A percentile compares a stretch with the other conserved stretches of the same genome.
phyloP scores from a whole-genome alignment of 805 yeast genomes.

The Saccharomyces mikatae region DNA sequence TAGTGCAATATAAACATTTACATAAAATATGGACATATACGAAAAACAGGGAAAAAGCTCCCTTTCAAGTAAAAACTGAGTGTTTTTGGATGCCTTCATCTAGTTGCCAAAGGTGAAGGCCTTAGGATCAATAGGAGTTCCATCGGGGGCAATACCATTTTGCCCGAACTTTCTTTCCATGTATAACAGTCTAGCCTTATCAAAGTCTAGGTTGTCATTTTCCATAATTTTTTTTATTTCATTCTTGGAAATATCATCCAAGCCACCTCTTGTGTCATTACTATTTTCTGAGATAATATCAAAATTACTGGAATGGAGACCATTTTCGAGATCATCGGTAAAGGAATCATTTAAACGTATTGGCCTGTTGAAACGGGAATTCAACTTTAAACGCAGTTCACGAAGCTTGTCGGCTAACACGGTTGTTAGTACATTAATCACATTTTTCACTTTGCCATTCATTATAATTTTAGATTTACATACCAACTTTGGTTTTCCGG shows the following conservation, averaged over 20 bases:
- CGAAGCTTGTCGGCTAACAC: slow-evolving; percentile 8
- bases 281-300: slow-evolving; percentile 41
- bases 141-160: slow-evolving; percentile 55
- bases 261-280: slow-evolving; percentile 53
- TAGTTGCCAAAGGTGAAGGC: slow-evolving; percentile 40
- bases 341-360: slow-evolving; percentile 28
- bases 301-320: slow-evolving; percentile 52
- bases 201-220: slow-evolving; percentile 44
- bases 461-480: not conserved
- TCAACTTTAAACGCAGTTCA: slow-evolving; percentile 13
- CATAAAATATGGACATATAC: not conserved
- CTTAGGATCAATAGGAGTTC: slow-evolving; percentile 60
- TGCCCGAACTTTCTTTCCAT: slow-evolving; percentile 38
- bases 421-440: not conserved
- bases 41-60: not conserved
- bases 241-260: slow-evolving; percentile 46
- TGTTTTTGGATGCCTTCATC: not conserved
- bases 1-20: slow-evolving; percentile 1
- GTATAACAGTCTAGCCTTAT: slow-evolving; percentile 56
- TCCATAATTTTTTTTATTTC: slow-evolving; percentile 50
- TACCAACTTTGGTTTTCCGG: not conserved
- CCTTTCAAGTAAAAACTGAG: not conserved
- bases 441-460: not conserved
- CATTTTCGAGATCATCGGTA: slow-evolving; percentile 45
- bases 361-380: slow-evolving; percentile 22